phyloP scores from a whole-genome alignment of 2,329 filamentous ascomycete genomes.

The Alternaria incomplexa region DNA sequence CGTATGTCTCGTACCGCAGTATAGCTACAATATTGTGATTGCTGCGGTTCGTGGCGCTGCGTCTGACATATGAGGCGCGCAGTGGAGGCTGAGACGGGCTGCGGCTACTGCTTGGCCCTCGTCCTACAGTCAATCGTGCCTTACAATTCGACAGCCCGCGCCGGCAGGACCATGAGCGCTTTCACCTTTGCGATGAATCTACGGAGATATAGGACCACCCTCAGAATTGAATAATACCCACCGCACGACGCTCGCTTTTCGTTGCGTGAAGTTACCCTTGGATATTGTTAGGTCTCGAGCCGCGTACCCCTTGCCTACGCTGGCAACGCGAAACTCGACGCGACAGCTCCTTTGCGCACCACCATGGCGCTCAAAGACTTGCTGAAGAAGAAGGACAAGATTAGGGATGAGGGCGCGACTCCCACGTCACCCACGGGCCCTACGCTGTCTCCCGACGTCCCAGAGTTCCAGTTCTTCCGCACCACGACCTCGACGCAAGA shows the following conservation, averaged over 20 bases:
- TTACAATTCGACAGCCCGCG: constrained; percentile 31
- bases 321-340: constrained; percentile 15
- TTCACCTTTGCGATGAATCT: constrained; percentile 28
- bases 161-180: constrained; percentile 34
- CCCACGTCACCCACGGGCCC: constrained; percentile 25
- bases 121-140: constrained; percentile 27
- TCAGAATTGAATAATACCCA: constrained; percentile 33
- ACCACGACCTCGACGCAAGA: constrained; percentile 84
- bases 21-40: not conserved
- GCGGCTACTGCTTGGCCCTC: constrained; percentile 27
- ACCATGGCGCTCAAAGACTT: constrained; percentile 67
- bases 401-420: constrained; percentile 55
- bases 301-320: constrained; percentile 20
- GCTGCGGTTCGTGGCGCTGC: not conserved
- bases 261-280: constrained; percentile 8
- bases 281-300: constrained; percentile 13
- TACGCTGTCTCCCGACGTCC: constrained; percentile 40
- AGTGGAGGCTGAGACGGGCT: constrained; percentile 37
- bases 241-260: constrained; percentile 3
- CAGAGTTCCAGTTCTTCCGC: constrained; percentile 80
- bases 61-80: constrained; percentile 10
- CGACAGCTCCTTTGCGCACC: constrained; percentile 12
- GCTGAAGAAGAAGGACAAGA: constrained; percentile 67
- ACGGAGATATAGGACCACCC: constrained; percentile 42
- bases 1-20: not conserved